Percentiles rank a stretch among this genome's conserved stretches.
phyloP scores from a whole-genome alignment of 352 stramenopile genomes.

The Pythium aristosporum region DNA sequence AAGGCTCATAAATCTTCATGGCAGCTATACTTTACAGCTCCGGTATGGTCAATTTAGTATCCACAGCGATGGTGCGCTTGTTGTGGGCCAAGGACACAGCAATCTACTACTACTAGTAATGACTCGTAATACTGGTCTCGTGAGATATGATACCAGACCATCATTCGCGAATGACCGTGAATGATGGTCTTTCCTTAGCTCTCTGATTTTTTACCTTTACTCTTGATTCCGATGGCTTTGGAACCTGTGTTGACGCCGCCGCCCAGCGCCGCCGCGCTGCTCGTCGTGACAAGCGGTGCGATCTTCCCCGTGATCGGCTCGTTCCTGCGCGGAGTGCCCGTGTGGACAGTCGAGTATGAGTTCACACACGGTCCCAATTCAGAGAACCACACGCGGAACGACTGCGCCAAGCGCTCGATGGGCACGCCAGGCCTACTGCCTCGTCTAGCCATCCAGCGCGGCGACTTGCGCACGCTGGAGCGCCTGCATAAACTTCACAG shows the following conservation, averaged over 20 bases:
- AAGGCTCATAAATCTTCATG: too few species aligned
- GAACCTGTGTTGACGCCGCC: too few species aligned
- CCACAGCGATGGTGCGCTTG: too few species aligned
- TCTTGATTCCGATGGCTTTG: background rate
- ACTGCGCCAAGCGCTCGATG: background rate
- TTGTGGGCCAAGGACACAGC: too few species aligned
- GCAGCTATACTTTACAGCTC: too few species aligned
- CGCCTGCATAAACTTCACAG: background rate
- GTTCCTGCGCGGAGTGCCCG: constrained; percentile 7
- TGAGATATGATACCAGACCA: background rate
- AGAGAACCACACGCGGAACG: background rate
- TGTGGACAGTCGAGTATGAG: constrained; percentile 14
- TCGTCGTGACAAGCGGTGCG: background rate
- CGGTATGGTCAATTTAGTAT: too few species aligned
- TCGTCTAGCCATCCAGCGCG: constrained; percentile 6
- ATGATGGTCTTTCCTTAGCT: background rate
- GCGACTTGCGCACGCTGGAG: background rate
- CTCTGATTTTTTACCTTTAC: background rate
- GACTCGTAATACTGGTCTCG: too few species aligned
- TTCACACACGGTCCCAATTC: background rate
- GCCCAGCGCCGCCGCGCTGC: background rate
- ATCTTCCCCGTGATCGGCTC: constrained; percentile 7
- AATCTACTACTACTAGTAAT: too few species aligned
- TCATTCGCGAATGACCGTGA: background rate
- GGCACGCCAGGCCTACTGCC: constrained; percentile 5